Base-by-base conservation (phyloP, 2,329 filamentous ascomycete genomes). In the Xylaria sp. region DNA sequence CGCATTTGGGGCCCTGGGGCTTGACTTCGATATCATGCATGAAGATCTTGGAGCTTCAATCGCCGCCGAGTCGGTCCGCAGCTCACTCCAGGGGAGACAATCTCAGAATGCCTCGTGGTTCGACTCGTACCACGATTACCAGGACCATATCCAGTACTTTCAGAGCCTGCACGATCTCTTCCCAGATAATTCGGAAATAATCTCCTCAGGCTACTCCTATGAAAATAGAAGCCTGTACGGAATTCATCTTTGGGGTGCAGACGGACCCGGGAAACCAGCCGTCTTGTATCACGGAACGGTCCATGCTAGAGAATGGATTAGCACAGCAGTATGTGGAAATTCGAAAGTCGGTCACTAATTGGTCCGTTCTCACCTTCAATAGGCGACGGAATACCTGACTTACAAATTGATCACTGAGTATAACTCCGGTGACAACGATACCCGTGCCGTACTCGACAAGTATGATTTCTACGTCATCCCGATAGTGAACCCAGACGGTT, bases 381-480 rank as follows among this genome's bases (percentile, higher is more conserved):
- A 69, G 67, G 79, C 79, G 7, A 78, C 82, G 13, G 84, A 87
- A 72, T 88, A 86, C 73, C 77, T 87, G 25, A 80, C 84, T 0
- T 80, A 81, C 7, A 79, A 82, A 18, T 78, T 88, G 3, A 76
- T 87, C 54, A 79, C 80, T 13, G 81, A 81, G 34, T 85, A 85
- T 62, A 63, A 54, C 31, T 75, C 75, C 58, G 75, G 73, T 7
- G 79, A 82, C 54, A 73, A 78, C 6, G 75, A 77, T 9, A 79
- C 82, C 18, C 80, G 77, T 59, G 76, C 79, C 1, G 82, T 85
- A 66, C 81, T 89, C 46, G 82, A 89, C 77, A 85, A 82, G 59
- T 89, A 87, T 72, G 90, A 92, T 79, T 90, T 90, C 72, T 91
- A 90, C 77, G 84, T 92, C 72, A 84, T 90, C 69, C 88, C 89